Evolutionary conservation across 2,329 filamentous ascomycete species (phyloP).

Genomic region (Phaeosphaeriaceae sp.): DNA sequence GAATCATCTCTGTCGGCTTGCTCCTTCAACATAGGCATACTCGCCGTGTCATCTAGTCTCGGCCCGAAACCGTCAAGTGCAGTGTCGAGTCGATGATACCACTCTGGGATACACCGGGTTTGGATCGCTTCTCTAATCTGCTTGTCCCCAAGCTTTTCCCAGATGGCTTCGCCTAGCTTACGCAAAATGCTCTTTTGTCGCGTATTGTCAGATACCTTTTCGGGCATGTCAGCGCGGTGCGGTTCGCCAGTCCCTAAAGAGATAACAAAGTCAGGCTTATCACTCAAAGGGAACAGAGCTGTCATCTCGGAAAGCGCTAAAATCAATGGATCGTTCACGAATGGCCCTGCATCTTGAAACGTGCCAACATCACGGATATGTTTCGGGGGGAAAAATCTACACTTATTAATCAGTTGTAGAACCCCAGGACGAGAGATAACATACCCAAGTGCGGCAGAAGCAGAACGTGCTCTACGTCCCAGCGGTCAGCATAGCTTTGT

Average conservation of each 20-base stretch:
- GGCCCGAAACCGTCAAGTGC: not conserved
- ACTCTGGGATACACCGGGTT: not conserved
- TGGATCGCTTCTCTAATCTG: constrained; percentile 15
- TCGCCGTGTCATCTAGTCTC: too few species aligned
- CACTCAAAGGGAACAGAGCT: constrained; percentile 15
- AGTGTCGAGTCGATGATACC: constrained; percentile 4
- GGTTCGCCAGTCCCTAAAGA: constrained; percentile 22
- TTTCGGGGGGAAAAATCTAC: constrained; percentile 24
- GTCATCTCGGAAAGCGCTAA: constrained; percentile 20
- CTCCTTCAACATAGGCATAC: too few species aligned
- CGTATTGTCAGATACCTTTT: constrained; percentile 11
- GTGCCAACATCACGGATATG: constrained; percentile 19
- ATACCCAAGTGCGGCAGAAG: not conserved
- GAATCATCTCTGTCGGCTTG: too few species aligned
- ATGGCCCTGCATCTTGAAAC: constrained; percentile 23
- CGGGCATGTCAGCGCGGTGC: not conserved
- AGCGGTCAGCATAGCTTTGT: not conserved
- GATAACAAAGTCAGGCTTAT: constrained; percentile 27
- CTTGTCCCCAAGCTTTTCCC: constrained; percentile 20
- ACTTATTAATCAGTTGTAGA: constrained; percentile 6
- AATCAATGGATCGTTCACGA: constrained; percentile 22
- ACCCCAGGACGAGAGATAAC: not conserved
- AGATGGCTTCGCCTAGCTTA: constrained; percentile 10
- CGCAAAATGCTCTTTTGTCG: constrained; percentile 16
- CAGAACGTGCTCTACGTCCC: not conserved